Evolutionary conservation across 1,284 basidiomycete species (phyloP).

Genomic region (Ustilago curta): DNA sequence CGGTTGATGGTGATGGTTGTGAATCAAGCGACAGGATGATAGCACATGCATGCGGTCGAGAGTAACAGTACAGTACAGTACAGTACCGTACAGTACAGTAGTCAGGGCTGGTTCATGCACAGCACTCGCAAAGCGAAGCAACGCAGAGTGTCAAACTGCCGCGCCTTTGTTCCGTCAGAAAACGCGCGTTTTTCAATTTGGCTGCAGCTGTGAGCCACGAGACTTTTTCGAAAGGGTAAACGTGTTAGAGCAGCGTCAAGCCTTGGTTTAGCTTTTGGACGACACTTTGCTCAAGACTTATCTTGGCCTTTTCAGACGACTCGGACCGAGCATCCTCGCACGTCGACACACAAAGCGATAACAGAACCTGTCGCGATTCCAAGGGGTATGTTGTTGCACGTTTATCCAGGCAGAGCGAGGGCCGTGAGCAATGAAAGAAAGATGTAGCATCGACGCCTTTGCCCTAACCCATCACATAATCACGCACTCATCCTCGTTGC

Average conservation of each 20-base stretch:
- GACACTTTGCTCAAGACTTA: too few relatives aligned
- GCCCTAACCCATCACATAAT: slow-evolving; percentile 27
- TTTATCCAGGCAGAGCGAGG: too few relatives aligned
- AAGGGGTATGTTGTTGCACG: neutral
- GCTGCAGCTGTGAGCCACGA: too few relatives aligned
- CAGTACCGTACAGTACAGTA: too few relatives aligned
- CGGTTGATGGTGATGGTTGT: neutral
- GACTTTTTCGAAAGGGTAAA: too few relatives aligned
- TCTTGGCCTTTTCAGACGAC: too few relatives aligned
- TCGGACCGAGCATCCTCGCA: neutral
- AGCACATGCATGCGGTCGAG: neutral
- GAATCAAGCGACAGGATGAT: neutral
- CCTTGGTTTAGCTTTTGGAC: too few relatives aligned
- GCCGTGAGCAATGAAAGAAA: too few relatives aligned
- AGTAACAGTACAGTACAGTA: too few relatives aligned
- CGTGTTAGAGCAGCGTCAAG: too few relatives aligned
- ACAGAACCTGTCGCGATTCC: neutral
- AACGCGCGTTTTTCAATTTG: neutral
- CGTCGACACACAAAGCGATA: neutral
- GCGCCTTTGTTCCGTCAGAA: slow-evolving; percentile 19
- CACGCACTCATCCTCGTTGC: slow-evolving; percentile 59
- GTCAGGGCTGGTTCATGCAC: slow-evolving; percentile 11
- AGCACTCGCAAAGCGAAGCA: slow-evolving; percentile 9
- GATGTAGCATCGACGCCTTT: neutral
- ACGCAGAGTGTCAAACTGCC: slow-evolving; percentile 3